phyloP scores from a whole-genome alignment of 2,329 filamentous ascomycete genomes.

The Colletotrichum chlorophyti region DNA sequence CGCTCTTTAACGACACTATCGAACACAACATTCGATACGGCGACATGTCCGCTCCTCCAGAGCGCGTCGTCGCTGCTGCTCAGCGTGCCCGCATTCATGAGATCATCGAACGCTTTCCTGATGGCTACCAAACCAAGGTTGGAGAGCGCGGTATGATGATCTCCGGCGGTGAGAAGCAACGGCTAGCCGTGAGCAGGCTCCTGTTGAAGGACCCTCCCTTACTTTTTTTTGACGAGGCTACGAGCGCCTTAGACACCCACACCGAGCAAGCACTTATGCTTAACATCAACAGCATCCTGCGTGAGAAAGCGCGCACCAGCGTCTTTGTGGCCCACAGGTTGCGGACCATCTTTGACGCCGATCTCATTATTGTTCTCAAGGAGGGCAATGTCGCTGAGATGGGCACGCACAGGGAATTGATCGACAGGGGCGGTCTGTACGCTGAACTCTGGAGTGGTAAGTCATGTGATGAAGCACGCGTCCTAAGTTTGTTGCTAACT shows the following conservation, averaged over 20 bases:
- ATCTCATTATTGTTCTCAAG: conserved; percentile 89
- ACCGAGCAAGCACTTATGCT: conserved; percentile 89
- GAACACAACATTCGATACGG: conserved; percentile 96
- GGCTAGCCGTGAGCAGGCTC: conserved; percentile 81
- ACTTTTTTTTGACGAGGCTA: conserved; percentile 95
- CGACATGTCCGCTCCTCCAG: conserved; percentile 75
- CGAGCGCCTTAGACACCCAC: conserved; percentile 89
- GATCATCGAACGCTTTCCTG: conserved; percentile 78
- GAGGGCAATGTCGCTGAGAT: conserved; percentile 86
- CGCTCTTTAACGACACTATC: conserved; percentile 95
- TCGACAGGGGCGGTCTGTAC: conserved; percentile 82
- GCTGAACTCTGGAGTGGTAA: conserved; percentile 88
- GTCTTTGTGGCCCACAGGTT: conserved; percentile 94
- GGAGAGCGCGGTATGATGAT: conserved; percentile 98
- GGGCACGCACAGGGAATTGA: conserved; percentile 85
- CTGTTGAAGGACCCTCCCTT: conserved; percentile 89
- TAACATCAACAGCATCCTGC: conserved; percentile 92
- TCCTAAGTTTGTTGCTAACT: conserved; percentile 25
- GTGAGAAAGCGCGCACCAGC: conserved; percentile 87
- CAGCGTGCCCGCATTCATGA: conserved; percentile 85
- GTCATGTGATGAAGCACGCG: conserved; percentile 45
- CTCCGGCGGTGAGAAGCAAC: conserved; percentile 91
- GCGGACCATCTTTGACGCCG: conserved; percentile 91
- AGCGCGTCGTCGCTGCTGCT: conserved; percentile 78
- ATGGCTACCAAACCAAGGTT: conserved; percentile 90